Base-by-base conservation (phyloP, 2,329 filamentous ascomycete genomes). In the Curvularia hawaiiensis region DNA sequence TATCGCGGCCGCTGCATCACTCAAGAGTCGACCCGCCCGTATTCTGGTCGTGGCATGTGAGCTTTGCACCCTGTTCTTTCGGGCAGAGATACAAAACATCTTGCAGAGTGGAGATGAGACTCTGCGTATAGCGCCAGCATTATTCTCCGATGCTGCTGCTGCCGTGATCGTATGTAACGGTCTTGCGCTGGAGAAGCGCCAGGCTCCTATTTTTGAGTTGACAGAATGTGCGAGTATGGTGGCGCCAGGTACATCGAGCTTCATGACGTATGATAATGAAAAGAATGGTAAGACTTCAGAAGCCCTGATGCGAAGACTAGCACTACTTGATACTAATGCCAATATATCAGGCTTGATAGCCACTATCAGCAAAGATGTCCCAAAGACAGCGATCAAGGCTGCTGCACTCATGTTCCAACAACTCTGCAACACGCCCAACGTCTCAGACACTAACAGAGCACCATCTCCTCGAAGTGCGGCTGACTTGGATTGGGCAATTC, bases 401-500 rank as follows among this genome's bases (percentile, higher is more conserved):
- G 65, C 70, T 1, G 30, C 35, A 2, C 80, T 8, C 2, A 65
- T 71, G 60, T 68, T 69, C 50, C 28, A 70, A 83, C 22, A 75
- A 67, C 53, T 70, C 2, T 55, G 51, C 20, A 41, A 35, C 10
- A 18, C 52, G 9, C 11, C 30, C 8, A 5, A 18, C 3, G 33
- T 4, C 16, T 22, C 54, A 3, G 71, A 5, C 66, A 73, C 8
- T 83, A 20, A 31, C 9, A 30, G 48, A 11, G 6, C 16, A 26
- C 82, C 64, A 68, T 72, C n/a, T 3, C 44, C 12, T 16, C 33
- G 50, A n/a, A 35, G 11, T n/a, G 62, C 87, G 0, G 71, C 79
- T 0, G 84, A 88, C 58, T 90, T 89, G 62, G 88, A 91, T 77
- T 91, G 88, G 88, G 88, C 88, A 0, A 83, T 91, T 69, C 88